Evolutionary conservation across 768 basidiomycete species (phyloP).

Genomic region (Trametes cubensis): DNA sequence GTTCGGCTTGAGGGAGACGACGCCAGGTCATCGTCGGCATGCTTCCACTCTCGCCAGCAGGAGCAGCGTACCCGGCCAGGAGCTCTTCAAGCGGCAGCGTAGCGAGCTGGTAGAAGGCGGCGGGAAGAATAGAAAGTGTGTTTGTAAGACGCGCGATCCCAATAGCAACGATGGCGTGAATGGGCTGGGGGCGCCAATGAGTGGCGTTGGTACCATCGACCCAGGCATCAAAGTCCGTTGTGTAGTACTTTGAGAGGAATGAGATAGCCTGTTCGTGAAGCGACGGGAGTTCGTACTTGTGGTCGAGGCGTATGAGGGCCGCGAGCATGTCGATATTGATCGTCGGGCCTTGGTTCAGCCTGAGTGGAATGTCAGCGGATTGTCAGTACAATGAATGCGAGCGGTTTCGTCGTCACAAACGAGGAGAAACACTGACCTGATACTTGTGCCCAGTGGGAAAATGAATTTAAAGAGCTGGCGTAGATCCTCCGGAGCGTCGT

Average conservation of each 20-base stretch:
- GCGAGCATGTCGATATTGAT: not conserved
- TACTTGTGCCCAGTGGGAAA: not conserved
- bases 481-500: slow-evolving; percentile 7
- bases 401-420: not conserved
- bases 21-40: no score
- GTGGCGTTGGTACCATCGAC: not conserved
- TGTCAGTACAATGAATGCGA: not conserved
- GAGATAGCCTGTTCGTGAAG: not conserved
- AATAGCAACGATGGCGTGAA: not conserved
- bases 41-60: not conserved
- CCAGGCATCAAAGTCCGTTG: not conserved
- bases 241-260: not conserved
- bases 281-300: slow-evolving; percentile 14
- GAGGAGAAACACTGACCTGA: not conserved
- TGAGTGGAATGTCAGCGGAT: not conserved
- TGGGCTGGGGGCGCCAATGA: not conserved
- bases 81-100: not conserved
- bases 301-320: slow-evolving; percentile 3
- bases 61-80: not conserved
- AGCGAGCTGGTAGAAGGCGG: slow-evolving; percentile 2
- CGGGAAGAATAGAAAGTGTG: slow-evolving; percentile 4
- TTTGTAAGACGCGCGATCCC: not conserved
- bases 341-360: not conserved
- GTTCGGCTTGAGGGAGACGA: no score
- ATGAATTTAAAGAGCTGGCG: slow-evolving; percentile 3